These are phyloP conservation scores for Fusarium nygamai DNA, from an alignment of 2,329 filamentous ascomycete genomes.

Conservation along the genomic window DNA sequence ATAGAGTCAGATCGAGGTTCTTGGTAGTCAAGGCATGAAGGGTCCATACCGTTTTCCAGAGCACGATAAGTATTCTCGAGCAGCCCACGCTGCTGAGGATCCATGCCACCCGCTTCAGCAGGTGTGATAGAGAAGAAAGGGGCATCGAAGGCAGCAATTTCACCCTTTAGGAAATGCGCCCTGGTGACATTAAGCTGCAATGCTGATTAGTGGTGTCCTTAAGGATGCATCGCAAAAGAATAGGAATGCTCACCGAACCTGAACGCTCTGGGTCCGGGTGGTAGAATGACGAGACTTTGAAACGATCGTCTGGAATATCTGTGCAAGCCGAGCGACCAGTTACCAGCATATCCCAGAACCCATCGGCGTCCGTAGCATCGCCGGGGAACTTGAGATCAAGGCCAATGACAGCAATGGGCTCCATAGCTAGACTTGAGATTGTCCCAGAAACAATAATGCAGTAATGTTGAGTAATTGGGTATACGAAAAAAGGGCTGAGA, in stretches of 20 bases:
- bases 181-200: not conserved
- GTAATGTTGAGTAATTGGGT: not conserved
- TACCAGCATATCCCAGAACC: constrained; percentile 9
- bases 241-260: not conserved
- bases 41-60: constrained; percentile 38
- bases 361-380: not conserved
- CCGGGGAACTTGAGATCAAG: constrained; percentile 7
- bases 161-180: not conserved
- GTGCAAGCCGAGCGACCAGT: not conserved
- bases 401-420: constrained; percentile 3
- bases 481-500: not conserved
- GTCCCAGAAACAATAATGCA: not conserved
- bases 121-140: constrained; percentile 52
- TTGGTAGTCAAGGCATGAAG: too few relatives aligned
- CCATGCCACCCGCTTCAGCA: constrained; percentile 51
- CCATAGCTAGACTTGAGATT: not conserved
- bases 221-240: accelerated
- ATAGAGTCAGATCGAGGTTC: not conserved
- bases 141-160: constrained; percentile 40
- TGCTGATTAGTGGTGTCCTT: not conserved
- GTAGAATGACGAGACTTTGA: constrained; percentile 5
- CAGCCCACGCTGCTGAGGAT: constrained; percentile 54
- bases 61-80: constrained; percentile 43
- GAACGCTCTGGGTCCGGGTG: constrained; percentile 5
- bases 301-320: constrained; percentile 1